Conservation (phyloP, 768 basidiomycete genomes). For the Lentinula raphanica region DNA sequence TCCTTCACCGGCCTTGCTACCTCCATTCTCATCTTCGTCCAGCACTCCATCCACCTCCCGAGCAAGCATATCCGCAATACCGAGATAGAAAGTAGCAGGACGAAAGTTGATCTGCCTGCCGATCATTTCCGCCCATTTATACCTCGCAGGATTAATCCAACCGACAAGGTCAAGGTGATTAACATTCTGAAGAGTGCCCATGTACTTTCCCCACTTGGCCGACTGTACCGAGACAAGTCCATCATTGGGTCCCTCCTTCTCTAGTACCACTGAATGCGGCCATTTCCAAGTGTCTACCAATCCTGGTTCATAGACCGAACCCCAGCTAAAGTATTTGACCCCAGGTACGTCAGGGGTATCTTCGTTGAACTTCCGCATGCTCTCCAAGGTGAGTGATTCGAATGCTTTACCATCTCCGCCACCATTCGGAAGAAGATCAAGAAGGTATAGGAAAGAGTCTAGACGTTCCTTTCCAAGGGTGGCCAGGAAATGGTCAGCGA, state of each 20-base stretch:
- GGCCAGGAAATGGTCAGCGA: conserved; percentile 85
- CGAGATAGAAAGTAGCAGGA: conserved; percentile 87
- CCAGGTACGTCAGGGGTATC: conserved; percentile 72
- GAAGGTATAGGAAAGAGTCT: conserved; percentile 64
- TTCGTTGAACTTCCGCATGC: conserved; percentile 88
- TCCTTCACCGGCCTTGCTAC: background rate
- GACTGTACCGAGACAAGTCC: conserved; percentile 88
- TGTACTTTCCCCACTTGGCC: conserved; percentile 91
- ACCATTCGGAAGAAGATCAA: conserved; percentile 85
- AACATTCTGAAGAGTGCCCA: conserved; percentile 86
- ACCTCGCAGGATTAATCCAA: conserved; percentile 87
- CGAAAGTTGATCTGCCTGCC: conserved; percentile 90
- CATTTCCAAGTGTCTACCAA: conserved; percentile 90
- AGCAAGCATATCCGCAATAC: conserved; percentile 74
- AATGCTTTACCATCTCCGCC: conserved; percentile 96
- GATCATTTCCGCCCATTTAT: conserved; percentile 84
- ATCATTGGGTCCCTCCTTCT: conserved; percentile 90
- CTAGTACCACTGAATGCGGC: conserved; percentile 75
- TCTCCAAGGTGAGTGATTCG: conserved; percentile 74
- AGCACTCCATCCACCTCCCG: conserved; percentile 53
- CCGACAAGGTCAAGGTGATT: conserved; percentile 92
- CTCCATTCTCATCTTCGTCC: background rate
- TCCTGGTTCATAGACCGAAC: conserved; percentile 84
- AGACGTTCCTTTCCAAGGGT: conserved; percentile 64
- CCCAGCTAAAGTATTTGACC: conserved; percentile 93